A percentile compares a stretch with the other conserved stretches of the same genome.
Conservation (phyloP, 495 filamentous ascomycete species). For the Tuber melanosporum region DNA sequence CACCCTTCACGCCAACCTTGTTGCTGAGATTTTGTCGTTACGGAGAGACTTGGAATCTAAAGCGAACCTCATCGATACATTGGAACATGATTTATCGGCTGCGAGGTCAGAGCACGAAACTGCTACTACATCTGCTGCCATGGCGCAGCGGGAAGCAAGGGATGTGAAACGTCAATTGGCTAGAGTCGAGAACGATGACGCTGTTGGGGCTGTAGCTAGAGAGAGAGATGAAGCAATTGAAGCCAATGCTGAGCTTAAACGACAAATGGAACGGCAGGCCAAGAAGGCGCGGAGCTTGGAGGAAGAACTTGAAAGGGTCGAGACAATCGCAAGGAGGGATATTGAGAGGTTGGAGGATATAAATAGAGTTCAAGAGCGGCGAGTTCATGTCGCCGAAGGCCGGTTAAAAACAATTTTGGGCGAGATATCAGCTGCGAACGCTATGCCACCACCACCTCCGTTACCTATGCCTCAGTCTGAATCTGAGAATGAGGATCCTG, state of each 20-base stretch:
- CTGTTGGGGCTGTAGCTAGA: slow-evolving; percentile 69
- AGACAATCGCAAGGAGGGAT: slow-evolving; percentile 72
- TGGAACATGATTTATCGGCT: slow-evolving; percentile 69
- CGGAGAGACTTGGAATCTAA: slow-evolving; percentile 85
- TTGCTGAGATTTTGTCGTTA: slow-evolving; percentile 84
- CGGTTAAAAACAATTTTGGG: slow-evolving; percentile 75
- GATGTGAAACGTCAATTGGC: slow-evolving; percentile 79
- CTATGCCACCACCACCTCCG: slow-evolving; percentile 48
- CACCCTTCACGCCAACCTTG: slow-evolving; percentile 86
- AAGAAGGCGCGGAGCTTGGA: slow-evolving; percentile 74
- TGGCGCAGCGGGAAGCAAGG: slow-evolving; percentile 64
- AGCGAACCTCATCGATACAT: slow-evolving; percentile 68
- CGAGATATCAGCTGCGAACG: slow-evolving; percentile 72
- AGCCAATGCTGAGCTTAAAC: slow-evolving; percentile 63
- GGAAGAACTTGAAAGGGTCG: slow-evolving; percentile 70
- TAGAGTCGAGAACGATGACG: slow-evolving; percentile 78
- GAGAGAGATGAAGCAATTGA: slow-evolving; percentile 83
- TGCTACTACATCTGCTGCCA: slow-evolving; percentile 54
- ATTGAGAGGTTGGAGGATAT: slow-evolving; percentile 76
- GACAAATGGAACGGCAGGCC: slow-evolving; percentile 69
- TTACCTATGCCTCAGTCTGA: slow-evolving; percentile 44
- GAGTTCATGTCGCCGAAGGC: slow-evolving; percentile 78
- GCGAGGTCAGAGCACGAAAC: slow-evolving; percentile 67
- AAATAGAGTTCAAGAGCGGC: slow-evolving; percentile 70
- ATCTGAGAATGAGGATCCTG: slow-evolving; percentile 49